Evolutionary conservation across 805 yeast genomes (phyloP).

Genomic region (Schwanniomyces pseudopolymorphus): DNA sequence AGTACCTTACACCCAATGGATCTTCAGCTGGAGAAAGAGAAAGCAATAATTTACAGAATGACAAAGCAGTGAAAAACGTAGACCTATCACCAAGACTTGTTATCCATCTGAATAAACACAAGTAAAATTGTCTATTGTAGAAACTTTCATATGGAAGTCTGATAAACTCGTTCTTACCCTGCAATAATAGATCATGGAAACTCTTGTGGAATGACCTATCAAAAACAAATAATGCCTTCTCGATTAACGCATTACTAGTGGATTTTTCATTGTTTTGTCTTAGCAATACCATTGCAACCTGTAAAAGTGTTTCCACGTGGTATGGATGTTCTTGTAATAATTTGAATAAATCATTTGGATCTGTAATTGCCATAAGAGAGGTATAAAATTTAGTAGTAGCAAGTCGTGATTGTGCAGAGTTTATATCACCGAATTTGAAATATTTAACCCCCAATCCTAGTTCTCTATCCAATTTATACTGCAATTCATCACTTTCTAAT

Average conservation of each 20-base stretch:
- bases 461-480: constrained; percentile 31
- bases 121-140: constrained; percentile 73
- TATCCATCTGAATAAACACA: constrained; percentile 72
- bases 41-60: constrained; percentile 68
- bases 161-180: constrained; percentile 54
- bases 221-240: constrained; percentile 74
- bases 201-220: constrained; percentile 67
- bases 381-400: constrained; percentile 56
- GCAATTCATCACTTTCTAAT: constrained; percentile 24
- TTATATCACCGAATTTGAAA: constrained; percentile 52
- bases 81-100: constrained; percentile 72
- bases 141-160: constrained; percentile 76
- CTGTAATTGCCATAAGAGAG: constrained; percentile 70
- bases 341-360: constrained; percentile 68
- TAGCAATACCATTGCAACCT: constrained; percentile 68
- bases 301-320: constrained; percentile 75
- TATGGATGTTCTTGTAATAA: constrained; percentile 65
- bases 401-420: constrained; percentile 28
- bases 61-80: constrained; percentile 72
- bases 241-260: constrained; percentile 71
- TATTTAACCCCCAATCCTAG: constrained; percentile 47
- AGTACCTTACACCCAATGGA: constrained; percentile 80
- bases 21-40: constrained; percentile 76
- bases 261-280: constrained; percentile 74
- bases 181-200: constrained; percentile 45